Percentiles rank a stretch among this genome's conserved stretches.
phyloP scores from a whole-genome alignment of 1,284 basidiomycete genomes.

The Anthracocystis walkeri region DNA sequence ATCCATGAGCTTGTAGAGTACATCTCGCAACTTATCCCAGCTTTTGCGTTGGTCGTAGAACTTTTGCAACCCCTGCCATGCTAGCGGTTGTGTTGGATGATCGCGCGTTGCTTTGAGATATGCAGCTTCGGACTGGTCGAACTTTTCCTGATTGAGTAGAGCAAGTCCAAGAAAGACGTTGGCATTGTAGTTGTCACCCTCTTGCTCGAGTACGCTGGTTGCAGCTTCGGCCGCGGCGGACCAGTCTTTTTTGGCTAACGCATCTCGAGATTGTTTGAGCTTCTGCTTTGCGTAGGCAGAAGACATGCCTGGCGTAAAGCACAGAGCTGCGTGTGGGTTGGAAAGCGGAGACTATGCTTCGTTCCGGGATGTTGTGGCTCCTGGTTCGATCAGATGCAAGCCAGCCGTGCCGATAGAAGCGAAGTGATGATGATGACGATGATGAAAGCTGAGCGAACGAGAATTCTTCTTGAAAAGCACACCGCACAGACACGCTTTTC shows the following conservation, averaged over 20 bases:
- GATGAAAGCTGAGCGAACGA: not conserved
- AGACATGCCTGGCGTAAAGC: slow-evolving; percentile 30
- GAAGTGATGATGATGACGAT: slow-evolving; percentile 13
- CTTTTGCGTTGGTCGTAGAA: slow-evolving; percentile 68
- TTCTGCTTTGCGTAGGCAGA: slow-evolving; percentile 57
- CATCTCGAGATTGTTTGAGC: slow-evolving; percentile 61
- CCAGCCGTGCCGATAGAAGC: not conserved
- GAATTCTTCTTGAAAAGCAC: slow-evolving; percentile 25
- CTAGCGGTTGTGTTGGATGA: slow-evolving; percentile 66
- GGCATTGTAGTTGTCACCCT: slow-evolving; percentile 67
- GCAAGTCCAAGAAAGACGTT: slow-evolving; percentile 64
- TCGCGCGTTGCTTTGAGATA: slow-evolving; percentile 69
- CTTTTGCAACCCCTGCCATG: slow-evolving; percentile 70
- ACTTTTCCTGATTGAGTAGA: slow-evolving; percentile 52
- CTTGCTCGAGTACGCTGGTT: slow-evolving; percentile 53
- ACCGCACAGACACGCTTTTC: not conserved
- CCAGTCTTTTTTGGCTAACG: slow-evolving; percentile 58
- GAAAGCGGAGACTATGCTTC: not conserved
- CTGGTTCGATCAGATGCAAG: not conserved
- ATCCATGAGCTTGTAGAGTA: slow-evolving; percentile 64
- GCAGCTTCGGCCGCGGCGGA: slow-evolving; percentile 45
- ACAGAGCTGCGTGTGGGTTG: not conserved
- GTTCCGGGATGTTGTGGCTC: not conserved
- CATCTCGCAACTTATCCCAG: slow-evolving; percentile 64
- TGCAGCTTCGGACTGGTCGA: slow-evolving; percentile 52